Conservation (phyloP, 805 yeast species). For the Diddensiella caesifluorescens region DNA sequence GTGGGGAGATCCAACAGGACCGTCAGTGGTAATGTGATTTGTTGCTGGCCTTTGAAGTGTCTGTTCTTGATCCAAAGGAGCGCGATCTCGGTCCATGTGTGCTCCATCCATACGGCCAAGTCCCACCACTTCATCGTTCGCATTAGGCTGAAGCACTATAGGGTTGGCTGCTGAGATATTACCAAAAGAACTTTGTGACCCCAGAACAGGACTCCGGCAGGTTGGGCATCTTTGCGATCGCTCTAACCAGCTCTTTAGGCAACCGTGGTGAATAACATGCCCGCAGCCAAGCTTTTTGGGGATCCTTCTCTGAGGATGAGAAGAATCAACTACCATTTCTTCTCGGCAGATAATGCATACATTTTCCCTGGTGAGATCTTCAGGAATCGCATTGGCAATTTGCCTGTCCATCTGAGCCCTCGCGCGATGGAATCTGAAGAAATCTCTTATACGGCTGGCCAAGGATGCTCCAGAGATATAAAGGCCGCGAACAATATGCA, state of each 20-base stretch:
- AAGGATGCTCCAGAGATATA: slow-evolving; percentile 35
- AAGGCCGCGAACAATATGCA: slow-evolving; percentile 47
- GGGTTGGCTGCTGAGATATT: no score
- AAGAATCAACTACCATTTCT: slow-evolving; percentile 56
- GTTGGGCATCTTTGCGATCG: slow-evolving; percentile 91
- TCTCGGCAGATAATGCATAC: slow-evolving; percentile 89
- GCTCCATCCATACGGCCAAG: no score
- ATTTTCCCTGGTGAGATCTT: slow-evolving; percentile 54
- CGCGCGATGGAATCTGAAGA: slow-evolving; percentile 30
- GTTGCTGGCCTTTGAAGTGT: no score
- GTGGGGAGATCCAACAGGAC: no score
- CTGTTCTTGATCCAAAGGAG: no score
- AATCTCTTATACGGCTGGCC: slow-evolving; percentile 27
- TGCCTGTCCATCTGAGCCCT: slow-evolving; percentile 59
- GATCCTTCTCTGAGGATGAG: slow-evolving; percentile 37
- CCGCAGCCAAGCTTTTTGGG: slow-evolving; percentile 82
- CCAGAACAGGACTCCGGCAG: slow-evolving; percentile 50
- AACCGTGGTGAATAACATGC: slow-evolving; percentile 83
- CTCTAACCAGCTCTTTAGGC: slow-evolving; percentile 89
- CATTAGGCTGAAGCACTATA: no score
- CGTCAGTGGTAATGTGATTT: no score
- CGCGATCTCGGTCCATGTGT: no score
- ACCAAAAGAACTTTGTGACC: no score
- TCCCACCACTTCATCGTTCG: no score
- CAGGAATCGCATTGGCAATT: slow-evolving; percentile 56